Evolutionary conservation across 2,329 filamentous ascomycete species (phyloP).

Genomic region (Tolypocladium endophyticum): DNA sequence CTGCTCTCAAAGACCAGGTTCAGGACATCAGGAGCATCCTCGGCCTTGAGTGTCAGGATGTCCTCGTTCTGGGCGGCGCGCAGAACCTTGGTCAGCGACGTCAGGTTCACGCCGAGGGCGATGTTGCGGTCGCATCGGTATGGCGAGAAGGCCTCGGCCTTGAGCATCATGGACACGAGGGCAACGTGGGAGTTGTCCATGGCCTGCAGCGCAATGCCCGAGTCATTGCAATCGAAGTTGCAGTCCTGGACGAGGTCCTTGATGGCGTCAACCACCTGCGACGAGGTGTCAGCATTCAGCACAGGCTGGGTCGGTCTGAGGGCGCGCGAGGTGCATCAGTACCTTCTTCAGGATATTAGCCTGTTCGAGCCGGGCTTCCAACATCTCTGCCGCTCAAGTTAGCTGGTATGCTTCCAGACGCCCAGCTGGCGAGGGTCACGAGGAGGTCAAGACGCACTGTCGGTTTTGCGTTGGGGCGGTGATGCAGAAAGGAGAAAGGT

Average conservation of each 20-base stretch:
- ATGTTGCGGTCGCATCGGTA: slow-evolving; percentile 99
- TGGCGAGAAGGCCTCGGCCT: slow-evolving; percentile 85
- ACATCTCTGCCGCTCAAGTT: slow-evolving; percentile 45
- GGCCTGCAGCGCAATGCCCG: slow-evolving; percentile 91
- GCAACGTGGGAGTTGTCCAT: slow-evolving; percentile 99
- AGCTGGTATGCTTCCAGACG: neutral
- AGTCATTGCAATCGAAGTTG: slow-evolving; percentile 99
- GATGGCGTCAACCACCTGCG: slow-evolving; percentile 92
- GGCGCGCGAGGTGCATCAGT: slow-evolving; percentile 5
- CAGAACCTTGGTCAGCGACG: slow-evolving; percentile 93
- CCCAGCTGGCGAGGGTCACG: neutral
- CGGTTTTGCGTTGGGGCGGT: neutral
- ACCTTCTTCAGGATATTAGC: slow-evolving; percentile 93
- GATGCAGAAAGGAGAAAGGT: neutral
- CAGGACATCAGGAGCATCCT: slow-evolving; percentile 90
- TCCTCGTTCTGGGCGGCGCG: slow-evolving; percentile 91
- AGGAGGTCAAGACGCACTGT: neutral
- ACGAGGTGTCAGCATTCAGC: neutral
- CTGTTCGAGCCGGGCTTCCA: slow-evolving; percentile 96
- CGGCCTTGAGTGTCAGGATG: slow-evolving; percentile 90
- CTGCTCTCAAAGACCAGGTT: slow-evolving; percentile 92
- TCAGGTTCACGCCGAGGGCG: slow-evolving; percentile 92
- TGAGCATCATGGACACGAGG: slow-evolving; percentile 97
- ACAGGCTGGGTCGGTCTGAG: neutral
- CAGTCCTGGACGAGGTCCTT: slow-evolving; percentile 99